phyloP scores from a whole-genome alignment of 2,329 filamentous ascomycete genomes.

The Pyricularia pennisetigena region DNA sequence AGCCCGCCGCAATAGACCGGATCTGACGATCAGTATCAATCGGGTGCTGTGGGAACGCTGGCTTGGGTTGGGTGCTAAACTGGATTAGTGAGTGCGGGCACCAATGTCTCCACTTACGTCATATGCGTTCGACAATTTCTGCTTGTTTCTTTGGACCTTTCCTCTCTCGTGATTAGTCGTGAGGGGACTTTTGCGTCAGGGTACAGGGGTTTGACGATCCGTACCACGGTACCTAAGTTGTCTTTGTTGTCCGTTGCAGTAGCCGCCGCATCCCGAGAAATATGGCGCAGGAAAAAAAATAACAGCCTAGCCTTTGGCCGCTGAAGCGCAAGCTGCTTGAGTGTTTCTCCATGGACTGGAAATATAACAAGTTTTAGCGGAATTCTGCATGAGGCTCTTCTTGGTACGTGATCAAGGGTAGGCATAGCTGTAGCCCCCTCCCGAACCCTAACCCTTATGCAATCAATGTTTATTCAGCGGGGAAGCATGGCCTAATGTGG shows the following conservation, averaged over 20 bases:
- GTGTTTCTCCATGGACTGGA: not conserved
- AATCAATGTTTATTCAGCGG: not conserved
- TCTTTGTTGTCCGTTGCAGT: not conserved
- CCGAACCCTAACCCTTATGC: not conserved
- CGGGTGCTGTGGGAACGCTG: not conserved
- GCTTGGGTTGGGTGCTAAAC: not conserved
- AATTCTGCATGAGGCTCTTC: not conserved
- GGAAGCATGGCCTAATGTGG: not conserved
- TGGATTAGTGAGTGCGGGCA: not conserved
- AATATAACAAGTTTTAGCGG: not conserved
- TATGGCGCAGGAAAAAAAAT: not conserved
- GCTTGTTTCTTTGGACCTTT: not conserved
- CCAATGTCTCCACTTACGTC: not conserved
- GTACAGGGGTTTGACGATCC: constrained; percentile 1
- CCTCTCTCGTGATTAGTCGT: not conserved
- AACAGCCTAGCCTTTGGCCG: not conserved
- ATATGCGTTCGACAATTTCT: not conserved
- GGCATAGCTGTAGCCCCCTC: not conserved
- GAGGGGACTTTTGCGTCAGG: not conserved
- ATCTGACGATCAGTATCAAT: not conserved
- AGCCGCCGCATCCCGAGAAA: not conserved
- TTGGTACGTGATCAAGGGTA: not conserved
- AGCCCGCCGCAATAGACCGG: not conserved
- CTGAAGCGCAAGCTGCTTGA: not conserved
- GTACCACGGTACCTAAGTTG: not conserved